phyloP scores from a whole-genome alignment of 257 asterid species.

The Linderniella brevidens region DNA sequence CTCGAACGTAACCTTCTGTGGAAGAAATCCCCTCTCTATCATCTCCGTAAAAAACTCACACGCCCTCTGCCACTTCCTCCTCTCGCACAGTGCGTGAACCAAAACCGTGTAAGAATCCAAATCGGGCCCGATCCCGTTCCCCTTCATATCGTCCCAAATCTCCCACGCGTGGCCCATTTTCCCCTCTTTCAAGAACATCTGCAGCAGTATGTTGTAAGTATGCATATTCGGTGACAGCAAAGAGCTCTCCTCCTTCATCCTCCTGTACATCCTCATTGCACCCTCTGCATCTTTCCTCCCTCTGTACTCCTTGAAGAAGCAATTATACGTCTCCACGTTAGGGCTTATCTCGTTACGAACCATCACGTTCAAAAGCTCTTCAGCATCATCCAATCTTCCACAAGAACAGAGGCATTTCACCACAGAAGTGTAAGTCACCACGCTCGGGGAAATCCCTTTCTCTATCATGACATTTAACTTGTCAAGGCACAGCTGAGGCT shows the following conservation, averaged over 20 bases:
- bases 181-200: conserved; percentile 41
- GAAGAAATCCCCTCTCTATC: conserved; percentile 82
- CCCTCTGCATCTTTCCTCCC: conserved; percentile 65
- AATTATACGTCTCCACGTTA: conserved; percentile 48
- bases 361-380: conserved; percentile 45
- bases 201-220: conserved; percentile 53
- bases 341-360: conserved; percentile 48
- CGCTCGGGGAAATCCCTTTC: conserved; percentile 48
- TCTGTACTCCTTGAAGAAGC: conserved; percentile 64
- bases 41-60: conserved; percentile 66
- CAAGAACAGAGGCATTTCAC: conserved; percentile 71
- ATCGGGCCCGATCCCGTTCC: conserved; percentile 57
- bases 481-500: conserved; percentile 61
- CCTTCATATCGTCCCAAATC: conserved; percentile 69
- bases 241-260: conserved; percentile 48
- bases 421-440: conserved; percentile 62
- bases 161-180: conserved; percentile 42
- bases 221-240: conserved; percentile 37
- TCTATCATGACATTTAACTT: conserved; percentile 59
- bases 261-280: conserved; percentile 45
- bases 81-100: conserved; percentile 66
- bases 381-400: conserved; percentile 66
- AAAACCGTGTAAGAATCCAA: conserved; percentile 60
- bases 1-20: conserved; percentile 75
- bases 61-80: conserved; percentile 50